Conservation (phyloP, 2,329 filamentous ascomycete genomes). For the Helminthosporium solani region DNA sequence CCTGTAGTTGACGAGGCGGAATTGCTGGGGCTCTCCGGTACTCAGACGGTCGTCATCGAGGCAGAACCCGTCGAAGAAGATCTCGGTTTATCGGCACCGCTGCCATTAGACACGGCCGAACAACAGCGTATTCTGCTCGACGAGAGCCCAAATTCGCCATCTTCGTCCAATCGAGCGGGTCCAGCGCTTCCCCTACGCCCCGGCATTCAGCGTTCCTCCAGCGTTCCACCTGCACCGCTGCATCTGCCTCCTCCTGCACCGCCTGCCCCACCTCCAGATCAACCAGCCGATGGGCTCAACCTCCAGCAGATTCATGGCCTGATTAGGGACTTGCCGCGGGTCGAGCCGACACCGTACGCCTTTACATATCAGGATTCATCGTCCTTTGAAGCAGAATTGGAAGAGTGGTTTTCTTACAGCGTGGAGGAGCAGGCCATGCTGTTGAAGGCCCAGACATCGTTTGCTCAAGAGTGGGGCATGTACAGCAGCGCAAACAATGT, state of each 20-base stretch:
- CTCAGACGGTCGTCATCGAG: slow-evolving; percentile 35
- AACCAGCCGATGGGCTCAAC: slow-evolving; percentile 48
- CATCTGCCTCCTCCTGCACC: slow-evolving; percentile 46
- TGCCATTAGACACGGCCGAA: slow-evolving; percentile 41
- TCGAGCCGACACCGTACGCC: slow-evolving; percentile 64
- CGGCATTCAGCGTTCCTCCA: slow-evolving; percentile 43
- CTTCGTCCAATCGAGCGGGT: slow-evolving; percentile 18
- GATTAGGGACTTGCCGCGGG: slow-evolving; percentile 46
- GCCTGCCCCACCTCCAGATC: slow-evolving; percentile 28
- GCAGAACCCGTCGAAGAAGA: slow-evolving; percentile 34
- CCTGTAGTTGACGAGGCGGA: slow-evolving; percentile 42
- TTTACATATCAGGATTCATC: slow-evolving; percentile 62
- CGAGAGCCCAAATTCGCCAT: slow-evolving; percentile 13
- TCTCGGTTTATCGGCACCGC: slow-evolving; percentile 34
- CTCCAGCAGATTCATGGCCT: slow-evolving; percentile 50
- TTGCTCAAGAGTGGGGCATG: slow-evolving; percentile 69
- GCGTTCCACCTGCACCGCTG: slow-evolving; percentile 43
- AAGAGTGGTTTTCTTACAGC: slow-evolving; percentile 97
- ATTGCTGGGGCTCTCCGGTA: slow-evolving; percentile 32
- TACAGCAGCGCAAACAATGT: slow-evolving; percentile 43
- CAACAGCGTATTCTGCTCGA: slow-evolving; percentile 35
- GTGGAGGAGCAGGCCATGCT: slow-evolving; percentile 81
- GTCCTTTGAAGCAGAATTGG: slow-evolving; percentile 78
- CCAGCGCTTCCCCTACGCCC: slow-evolving; percentile 39
- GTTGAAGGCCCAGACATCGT: slow-evolving; percentile 71